Evolutionary conservation across 306 rosid species (phyloP).

Genomic region (Spatholobus suberectus): DNA sequence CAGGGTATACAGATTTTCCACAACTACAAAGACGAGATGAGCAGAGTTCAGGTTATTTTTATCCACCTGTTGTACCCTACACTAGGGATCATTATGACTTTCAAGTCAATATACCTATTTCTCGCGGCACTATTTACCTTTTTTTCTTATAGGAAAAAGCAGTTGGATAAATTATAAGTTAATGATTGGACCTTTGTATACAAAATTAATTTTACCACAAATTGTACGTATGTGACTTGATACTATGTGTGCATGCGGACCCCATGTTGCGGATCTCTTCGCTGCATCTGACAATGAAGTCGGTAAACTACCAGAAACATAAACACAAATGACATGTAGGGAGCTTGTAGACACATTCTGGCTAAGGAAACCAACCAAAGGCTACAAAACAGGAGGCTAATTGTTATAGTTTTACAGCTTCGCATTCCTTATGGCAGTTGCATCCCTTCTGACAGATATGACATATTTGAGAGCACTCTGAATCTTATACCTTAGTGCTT

Average conservation of each 20-base stretch:
- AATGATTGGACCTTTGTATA: neutral
- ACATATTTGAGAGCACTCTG: slow-evolving; percentile 34
- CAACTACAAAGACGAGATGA: neutral
- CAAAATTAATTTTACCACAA: neutral
- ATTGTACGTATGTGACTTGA: neutral
- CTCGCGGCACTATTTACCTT: neutral
- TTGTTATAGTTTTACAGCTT: neutral
- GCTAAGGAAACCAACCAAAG: neutral
- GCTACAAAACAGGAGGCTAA: neutral
- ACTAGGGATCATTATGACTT: neutral
- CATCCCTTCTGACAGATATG: neutral
- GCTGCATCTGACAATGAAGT: neutral
- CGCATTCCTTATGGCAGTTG: slow-evolving; percentile 24
- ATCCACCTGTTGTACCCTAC: neutral
- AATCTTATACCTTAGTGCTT: slow-evolving; percentile 42
- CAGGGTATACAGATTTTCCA: too few relatives aligned
- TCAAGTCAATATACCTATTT: neutral
- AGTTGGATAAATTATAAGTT: neutral
- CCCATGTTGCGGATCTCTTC: neutral
- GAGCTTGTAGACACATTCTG: neutral
- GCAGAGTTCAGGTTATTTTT: neutral
- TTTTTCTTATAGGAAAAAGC: neutral
- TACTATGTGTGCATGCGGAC: neutral
- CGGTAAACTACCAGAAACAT: neutral
- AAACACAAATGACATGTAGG: neutral